These are phyloP conservation scores for Proliferodiscus dingleyae DNA, from an alignment of 2,329 filamentous ascomycete genomes.

Conservation along the genomic window DNA sequence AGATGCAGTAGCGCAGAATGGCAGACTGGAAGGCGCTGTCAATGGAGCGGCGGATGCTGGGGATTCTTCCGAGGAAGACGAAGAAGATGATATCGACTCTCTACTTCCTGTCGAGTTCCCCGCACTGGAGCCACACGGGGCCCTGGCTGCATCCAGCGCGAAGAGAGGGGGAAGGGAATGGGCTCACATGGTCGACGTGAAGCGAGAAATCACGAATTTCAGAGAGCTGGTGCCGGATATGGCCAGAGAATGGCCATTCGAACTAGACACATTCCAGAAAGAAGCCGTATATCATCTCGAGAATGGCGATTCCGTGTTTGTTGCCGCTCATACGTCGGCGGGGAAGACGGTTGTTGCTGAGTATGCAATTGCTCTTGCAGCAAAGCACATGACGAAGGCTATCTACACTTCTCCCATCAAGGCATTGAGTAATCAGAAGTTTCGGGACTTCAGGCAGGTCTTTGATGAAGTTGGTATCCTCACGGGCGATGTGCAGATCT, in stretches of 20 bases:
- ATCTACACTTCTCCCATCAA: conserved; percentile 99
- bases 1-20: conserved; percentile 27
- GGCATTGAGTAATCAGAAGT: conserved; percentile 97
- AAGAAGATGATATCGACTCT: conserved; percentile 69
- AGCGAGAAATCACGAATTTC: conserved; percentile 91
- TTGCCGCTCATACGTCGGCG: conserved; percentile 94
- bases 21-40: conserved; percentile 30
- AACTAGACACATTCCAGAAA: conserved; percentile 97
- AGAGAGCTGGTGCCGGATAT: conserved; percentile 89
- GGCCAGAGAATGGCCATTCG: conserved; percentile 94
- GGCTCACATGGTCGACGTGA: conserved; percentile 98
- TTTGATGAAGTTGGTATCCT: conserved; percentile 97
- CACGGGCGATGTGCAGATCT: conserved; percentile 96
- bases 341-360: conserved; percentile 98
- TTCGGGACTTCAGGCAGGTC: conserved; percentile 82
- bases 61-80: conserved; percentile 37
- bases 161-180: conserved; percentile 80
- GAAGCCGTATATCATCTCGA: conserved; percentile 97
- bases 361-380: conserved; percentile 91
- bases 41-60: conserved; percentile 30
- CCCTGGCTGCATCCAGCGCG: conserved; percentile 64
- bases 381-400: conserved; percentile 99
- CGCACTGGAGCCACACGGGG: conserved; percentile 77
- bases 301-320: conserved; percentile 94
- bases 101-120: conserved; percentile 91